Evolutionary conservation across 257 asterid genomes (phyloP).

Genomic region (Linaria vulgaris): DNA sequence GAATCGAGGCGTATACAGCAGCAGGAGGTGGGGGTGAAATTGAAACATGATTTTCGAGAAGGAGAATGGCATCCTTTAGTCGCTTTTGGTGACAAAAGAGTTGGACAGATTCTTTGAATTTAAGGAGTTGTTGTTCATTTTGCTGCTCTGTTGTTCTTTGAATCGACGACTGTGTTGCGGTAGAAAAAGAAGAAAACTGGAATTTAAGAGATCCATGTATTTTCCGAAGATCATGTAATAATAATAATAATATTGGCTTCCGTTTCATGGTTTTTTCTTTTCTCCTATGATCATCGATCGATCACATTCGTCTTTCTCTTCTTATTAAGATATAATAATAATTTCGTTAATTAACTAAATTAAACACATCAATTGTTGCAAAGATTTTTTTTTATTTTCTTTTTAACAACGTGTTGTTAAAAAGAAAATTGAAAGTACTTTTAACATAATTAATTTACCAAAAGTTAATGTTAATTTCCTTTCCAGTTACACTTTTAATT

Average conservation of each 20-base stretch:
- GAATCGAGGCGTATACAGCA: constrained; percentile 36
- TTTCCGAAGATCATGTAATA: constrained; percentile 27
- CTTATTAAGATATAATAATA: no score
- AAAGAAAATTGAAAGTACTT: no score
- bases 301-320: no score
- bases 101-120: constrained; percentile 36
- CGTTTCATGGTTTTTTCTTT: constrained; percentile 27
- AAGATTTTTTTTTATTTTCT: no score
- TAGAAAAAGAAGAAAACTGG: constrained; percentile 23
- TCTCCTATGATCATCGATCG: no score
- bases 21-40: constrained; percentile 32
- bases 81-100: constrained; percentile 54
- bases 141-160: constrained; percentile 25
- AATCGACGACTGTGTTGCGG: constrained; percentile 19
- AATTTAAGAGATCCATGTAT: constrained; percentile 12
- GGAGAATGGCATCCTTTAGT: constrained; percentile 48
- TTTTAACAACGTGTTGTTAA: no score
- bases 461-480: no score
- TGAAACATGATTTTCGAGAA: constrained; percentile 37
- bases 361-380: no score
- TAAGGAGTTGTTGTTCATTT: constrained; percentile 15
- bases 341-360: no score
- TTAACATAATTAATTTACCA: no score
- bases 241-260: constrained; percentile 8
- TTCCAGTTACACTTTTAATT: no score